phyloP scores from a whole-genome alignment of 2,329 filamentous ascomycete species.

The Apiospora sp. region DNA sequence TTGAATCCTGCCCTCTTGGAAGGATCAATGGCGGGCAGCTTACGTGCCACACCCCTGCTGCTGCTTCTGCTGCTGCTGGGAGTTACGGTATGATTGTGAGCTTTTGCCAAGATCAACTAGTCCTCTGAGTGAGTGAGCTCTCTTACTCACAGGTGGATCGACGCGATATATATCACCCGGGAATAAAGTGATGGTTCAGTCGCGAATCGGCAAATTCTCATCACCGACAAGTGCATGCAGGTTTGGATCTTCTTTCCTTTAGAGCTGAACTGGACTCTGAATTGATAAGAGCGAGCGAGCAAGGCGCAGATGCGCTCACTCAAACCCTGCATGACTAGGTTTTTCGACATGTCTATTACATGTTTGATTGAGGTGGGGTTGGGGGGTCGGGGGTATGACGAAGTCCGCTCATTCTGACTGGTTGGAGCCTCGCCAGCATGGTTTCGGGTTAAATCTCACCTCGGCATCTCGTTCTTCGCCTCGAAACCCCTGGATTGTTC shows the following conservation, averaged over 20 bases:
- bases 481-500: background rate
- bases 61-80: too few species aligned
- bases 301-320: background rate
- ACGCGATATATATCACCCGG: background rate
- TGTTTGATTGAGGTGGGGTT: background rate
- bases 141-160: background rate
- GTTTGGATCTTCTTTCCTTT: background rate
- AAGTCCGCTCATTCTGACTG: background rate
- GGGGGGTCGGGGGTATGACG: background rate
- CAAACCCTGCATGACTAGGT: slow-evolving; percentile 8
- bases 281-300: background rate
- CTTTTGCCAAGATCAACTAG: background rate
- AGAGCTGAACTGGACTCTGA: background rate
- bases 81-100: background rate
- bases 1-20: slow-evolving; percentile 20
- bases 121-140: background rate
- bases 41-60: background rate
- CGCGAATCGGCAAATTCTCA: background rate
- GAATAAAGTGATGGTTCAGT: background rate
- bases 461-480: slow-evolving; percentile 1
- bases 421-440: background rate
- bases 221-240: background rate
- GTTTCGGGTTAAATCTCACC: background rate
- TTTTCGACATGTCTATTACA: background rate
- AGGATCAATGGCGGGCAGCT: background rate